These are phyloP conservation scores for Endoconidiophora laricicola DNA, from an alignment of 2,329 filamentous ascomycete genomes.

Conservation along the genomic window DNA sequence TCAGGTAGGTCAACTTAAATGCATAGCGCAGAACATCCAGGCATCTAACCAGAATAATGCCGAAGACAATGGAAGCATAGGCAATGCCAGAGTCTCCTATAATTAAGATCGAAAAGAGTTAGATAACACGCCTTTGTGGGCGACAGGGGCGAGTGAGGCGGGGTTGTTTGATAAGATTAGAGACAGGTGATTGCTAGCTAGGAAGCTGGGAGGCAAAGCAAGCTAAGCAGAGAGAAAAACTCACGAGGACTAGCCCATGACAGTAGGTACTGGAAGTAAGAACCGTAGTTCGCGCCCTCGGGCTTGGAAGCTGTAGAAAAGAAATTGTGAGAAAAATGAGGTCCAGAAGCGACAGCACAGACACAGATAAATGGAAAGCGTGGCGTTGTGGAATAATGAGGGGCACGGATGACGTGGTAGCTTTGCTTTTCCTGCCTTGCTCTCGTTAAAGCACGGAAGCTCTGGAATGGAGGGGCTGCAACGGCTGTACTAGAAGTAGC, in stretches of 20 bases:
- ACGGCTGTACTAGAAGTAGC: too few species aligned
- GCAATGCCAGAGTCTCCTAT: constrained; percentile 48
- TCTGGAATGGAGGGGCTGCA: too few species aligned
- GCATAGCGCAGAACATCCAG: constrained; percentile 48
- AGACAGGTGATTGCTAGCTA: background rate
- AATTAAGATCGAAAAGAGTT: background rate
- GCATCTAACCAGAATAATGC: constrained; percentile 49
- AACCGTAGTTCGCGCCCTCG: constrained; percentile 49
- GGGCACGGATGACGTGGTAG: constrained; percentile 10
- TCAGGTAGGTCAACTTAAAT: constrained; percentile 49
- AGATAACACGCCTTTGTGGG: background rate
- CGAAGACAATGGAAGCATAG: constrained; percentile 37
- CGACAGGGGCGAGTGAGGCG: constrained; percentile 13
- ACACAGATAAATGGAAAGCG: background rate
- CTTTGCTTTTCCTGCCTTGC: too few species aligned
- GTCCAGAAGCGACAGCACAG: background rate
- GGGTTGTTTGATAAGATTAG: background rate
- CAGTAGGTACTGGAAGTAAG: constrained; percentile 51
- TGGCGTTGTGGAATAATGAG: background rate
- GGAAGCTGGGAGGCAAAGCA: background rate
- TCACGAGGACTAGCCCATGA: constrained; percentile 53
- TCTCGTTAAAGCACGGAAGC: too few species aligned
- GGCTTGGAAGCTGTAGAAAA: constrained; percentile 4
- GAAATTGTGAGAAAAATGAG: background rate
- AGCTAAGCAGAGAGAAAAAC: constrained; percentile 16